Evolutionary conservation across 805 yeast genomes (phyloP), one percentile per base, ranked within the genome.

Genomic region (Nakazawaea ambrosiae): DNA sequence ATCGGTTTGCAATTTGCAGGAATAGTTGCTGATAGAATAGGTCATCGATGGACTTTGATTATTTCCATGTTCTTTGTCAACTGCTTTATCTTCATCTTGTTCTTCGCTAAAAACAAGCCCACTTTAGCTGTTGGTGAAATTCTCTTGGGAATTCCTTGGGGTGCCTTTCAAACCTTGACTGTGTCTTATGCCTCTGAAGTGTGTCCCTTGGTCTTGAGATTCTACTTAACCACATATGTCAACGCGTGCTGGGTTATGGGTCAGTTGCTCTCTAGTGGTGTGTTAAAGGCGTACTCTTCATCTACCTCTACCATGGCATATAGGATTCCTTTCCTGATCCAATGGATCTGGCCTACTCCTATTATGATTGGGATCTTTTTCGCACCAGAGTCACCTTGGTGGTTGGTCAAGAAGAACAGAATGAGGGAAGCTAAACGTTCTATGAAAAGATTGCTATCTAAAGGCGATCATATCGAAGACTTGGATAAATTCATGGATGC

Each of bases 341-440:
- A 76, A 55, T 76, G 81, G 81, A 52, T 64, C 4, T 76, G 79
- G 79, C 71, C 77, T 10, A 49, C 65, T 10, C 75, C 76, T 27
- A 50, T 76, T 19, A 46, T 65, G 20, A 48, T 63, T 37, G 64
- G 66, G n/a, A 60, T 67, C 10, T 58, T 41, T 37, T 51, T 70
- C 4, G 70, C 76, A 29, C 81, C 81, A 9, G 81, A 75, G 39
- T 69, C 76, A 8, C 81, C 81, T 19, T 68, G 74, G 68, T 75
- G 75, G 73, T 53, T 73, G 31, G 65, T 68, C 3, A 63, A 66
- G 39, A 60, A 61, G 43, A 68, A 66, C 3, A 54, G 54, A 34
- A 35, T 49, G 15, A 60, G 55, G 0, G 68, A 68, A 6, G 81
- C 82, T 9, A 61, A 58, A 49, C 31, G 51, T 36, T 53, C 70